These are phyloP conservation scores for Barbarea vulgaris DNA, from an alignment of 345 rosid genomes.

Conservation along the genomic window DNA sequence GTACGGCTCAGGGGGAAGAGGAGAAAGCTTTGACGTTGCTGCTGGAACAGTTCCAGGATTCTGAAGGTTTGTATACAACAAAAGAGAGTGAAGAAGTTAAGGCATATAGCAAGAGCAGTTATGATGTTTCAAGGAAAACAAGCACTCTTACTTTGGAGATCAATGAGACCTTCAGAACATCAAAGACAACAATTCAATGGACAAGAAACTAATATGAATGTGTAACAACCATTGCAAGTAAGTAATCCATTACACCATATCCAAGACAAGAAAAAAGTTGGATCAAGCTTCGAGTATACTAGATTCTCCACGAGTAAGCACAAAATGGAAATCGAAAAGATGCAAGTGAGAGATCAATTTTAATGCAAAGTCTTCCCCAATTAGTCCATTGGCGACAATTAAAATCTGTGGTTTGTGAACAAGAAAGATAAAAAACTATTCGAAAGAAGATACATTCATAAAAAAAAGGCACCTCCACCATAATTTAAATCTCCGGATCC, in stretches of 20 bases:
- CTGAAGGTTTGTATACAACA: conserved; percentile 42
- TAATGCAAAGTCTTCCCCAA: neutral
- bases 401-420: neutral
- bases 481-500: neutral
- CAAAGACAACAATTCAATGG: neutral
- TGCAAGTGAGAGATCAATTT: neutral
- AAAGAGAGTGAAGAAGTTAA: neutral
- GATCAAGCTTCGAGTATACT: neutral
- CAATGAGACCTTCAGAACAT: neutral
- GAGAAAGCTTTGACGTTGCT: conserved; percentile 75
- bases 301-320: neutral
- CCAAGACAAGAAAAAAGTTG: neutral
- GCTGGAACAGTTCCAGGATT: conserved; percentile 75
- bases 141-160: conserved; percentile 8
- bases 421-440: neutral
- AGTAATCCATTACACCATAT: neutral
- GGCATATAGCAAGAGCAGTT: neutral
- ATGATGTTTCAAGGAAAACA: neutral
- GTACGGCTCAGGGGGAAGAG: conserved; percentile 89
- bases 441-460: neutral
- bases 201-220: conserved; percentile 6
- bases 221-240: neutral
- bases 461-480: neutral
- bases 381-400: neutral
- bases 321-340: neutral